These are phyloP conservation scores for Chaetoceros muelleri DNA, from an alignment of 108 stramenopile species.

Conservation along the genomic window DNA sequence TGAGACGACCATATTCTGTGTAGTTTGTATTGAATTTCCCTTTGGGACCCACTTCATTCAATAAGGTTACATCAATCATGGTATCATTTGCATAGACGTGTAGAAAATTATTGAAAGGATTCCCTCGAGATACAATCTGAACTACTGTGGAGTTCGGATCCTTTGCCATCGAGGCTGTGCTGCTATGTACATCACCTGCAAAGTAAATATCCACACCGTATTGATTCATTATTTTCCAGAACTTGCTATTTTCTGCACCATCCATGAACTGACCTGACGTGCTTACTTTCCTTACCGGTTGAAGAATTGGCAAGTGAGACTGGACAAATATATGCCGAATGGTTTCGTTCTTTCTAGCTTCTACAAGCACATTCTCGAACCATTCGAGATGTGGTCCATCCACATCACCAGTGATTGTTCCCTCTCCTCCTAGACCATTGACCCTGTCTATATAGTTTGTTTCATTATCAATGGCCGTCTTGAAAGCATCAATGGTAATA, in stretches of 20 bases:
- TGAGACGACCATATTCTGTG: background rate
- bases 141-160: background rate
- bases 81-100: background rate
- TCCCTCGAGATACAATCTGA: constrained; percentile 3
- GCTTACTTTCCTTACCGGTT: too few species aligned
- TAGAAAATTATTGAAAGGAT: background rate
- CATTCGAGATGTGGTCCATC: background rate
- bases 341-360: background rate
- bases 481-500: constrained; percentile 1
- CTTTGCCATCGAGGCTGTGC: background rate
- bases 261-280: too few species aligned
- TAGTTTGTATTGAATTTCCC: constrained; percentile 3
- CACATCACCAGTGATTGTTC: background rate
- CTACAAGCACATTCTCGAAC: constrained; percentile 2
- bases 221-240: too few species aligned
- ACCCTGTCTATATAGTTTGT: background rate
- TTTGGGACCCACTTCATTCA: background rate
- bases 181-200: too few species aligned
- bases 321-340: constrained; percentile 1
- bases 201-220: too few species aligned
- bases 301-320: too few species aligned
- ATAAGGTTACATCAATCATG: background rate
- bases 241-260: too few species aligned
- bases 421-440: constrained; percentile 1
- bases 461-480: background rate